These are phyloP conservation scores for Isatis tinctoria DNA, from an alignment of 345 rosid species.

Conservation along the genomic window DNA sequence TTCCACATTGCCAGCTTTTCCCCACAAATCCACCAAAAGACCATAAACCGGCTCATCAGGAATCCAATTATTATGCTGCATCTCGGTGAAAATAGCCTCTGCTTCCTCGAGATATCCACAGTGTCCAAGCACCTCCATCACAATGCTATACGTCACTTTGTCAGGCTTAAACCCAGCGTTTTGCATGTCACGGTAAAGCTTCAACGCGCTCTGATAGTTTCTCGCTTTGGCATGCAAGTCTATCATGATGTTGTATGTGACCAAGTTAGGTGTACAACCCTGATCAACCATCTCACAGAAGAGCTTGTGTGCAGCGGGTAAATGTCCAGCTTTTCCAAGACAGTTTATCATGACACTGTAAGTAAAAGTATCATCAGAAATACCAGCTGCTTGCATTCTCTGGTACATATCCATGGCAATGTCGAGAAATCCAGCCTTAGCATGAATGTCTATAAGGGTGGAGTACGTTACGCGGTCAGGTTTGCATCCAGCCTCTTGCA, in stretches of 20 bases:
- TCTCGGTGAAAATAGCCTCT: constrained; percentile 71
- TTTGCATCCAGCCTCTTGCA: constrained; percentile 71
- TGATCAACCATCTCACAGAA: constrained; percentile 83
- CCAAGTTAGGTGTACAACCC: constrained; percentile 82
- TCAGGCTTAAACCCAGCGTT: constrained; percentile 84
- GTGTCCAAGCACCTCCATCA: constrained; percentile 97
- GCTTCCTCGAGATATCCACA: constrained; percentile 86
- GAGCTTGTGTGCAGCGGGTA: constrained; percentile 70
- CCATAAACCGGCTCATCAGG: constrained; percentile 95
- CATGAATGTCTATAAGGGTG: constrained; percentile 89
- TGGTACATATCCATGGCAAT: constrained; percentile 80
- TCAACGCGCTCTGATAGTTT: constrained; percentile 70
- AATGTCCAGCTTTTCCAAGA: constrained; percentile 92
- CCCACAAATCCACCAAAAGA: constrained; percentile 91
- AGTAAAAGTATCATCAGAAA: constrained; percentile 90
- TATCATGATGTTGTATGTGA: constrained; percentile 83
- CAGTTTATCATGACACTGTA: constrained; percentile 93
- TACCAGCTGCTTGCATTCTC: constrained; percentile 78
- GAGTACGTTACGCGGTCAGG: constrained; percentile 94
- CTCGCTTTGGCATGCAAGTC: constrained; percentile 91
- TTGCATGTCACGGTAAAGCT: constrained; percentile 78
- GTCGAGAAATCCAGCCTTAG: constrained; percentile 91
- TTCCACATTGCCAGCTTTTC: constrained; percentile 78
- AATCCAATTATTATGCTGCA: constrained; percentile 77
- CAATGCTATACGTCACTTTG: constrained; percentile 85